Evolutionary conservation across 108 stramenopile species (phyloP).

Genomic region (Seminavis robusta): DNA sequence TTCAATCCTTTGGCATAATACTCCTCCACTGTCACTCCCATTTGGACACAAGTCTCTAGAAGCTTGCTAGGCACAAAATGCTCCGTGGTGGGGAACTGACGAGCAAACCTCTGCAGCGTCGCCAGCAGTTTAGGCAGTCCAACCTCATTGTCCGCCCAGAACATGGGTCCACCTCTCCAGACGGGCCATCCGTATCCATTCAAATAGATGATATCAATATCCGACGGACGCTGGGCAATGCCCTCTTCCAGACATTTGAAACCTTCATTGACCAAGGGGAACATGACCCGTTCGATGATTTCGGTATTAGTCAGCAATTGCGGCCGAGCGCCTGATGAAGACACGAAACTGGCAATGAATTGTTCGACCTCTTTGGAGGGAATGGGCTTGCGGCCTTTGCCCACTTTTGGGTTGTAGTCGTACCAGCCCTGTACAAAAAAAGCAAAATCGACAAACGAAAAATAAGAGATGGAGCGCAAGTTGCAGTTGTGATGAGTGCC

Average conservation of each 20-base stretch:
- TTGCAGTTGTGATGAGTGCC: no score
- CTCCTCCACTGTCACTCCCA: slow-evolving; percentile 66
- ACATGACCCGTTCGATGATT: slow-evolving; percentile 71
- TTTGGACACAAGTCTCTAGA: slow-evolving; percentile 59
- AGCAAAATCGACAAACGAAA: slow-evolving; percentile 1
- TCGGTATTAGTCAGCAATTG: slow-evolving; percentile 41
- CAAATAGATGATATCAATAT: slow-evolving; percentile 94
- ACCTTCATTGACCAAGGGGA: slow-evolving; percentile 94
- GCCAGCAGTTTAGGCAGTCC: slow-evolving; percentile 55
- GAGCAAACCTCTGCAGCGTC: slow-evolving; percentile 45
- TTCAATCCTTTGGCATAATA: slow-evolving; percentile 45
- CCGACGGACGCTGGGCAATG: slow-evolving; percentile 83
- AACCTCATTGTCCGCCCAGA: slow-evolving; percentile 84
- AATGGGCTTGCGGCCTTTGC: slow-evolving; percentile 76
- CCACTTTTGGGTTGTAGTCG: slow-evolving; percentile 73
- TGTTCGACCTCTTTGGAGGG: slow-evolving; percentile 74
- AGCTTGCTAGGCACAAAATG: slow-evolving; percentile 72
- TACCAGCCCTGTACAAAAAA: slow-evolving; percentile 69
- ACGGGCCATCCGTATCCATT: slow-evolving; percentile 96
- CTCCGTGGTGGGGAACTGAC: slow-evolving; percentile 62
- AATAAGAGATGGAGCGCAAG: background rate
- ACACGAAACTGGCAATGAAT: slow-evolving; percentile 46
- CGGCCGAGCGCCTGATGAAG: slow-evolving; percentile 16
- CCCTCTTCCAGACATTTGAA: slow-evolving; percentile 96
- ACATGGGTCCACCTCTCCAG: slow-evolving; percentile 92